Percentiles rank a stretch among this genome's conserved stretches.
phyloP scores from a whole-genome alignment of 306 rosid species.

The Quillaja saponaria region DNA sequence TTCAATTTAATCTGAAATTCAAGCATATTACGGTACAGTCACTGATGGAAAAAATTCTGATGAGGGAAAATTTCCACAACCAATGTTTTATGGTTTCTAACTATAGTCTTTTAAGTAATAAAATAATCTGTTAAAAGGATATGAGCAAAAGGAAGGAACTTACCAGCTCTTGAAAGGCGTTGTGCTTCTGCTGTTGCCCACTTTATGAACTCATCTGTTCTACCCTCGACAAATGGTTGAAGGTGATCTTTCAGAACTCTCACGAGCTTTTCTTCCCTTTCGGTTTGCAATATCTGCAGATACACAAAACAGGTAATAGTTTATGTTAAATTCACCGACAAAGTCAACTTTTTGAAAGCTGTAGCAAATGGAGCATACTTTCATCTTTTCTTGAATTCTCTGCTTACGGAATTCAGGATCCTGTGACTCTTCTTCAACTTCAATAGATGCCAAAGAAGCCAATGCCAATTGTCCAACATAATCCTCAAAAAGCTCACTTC shows the following conservation, averaged over 20 bases:
- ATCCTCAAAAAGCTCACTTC: conserved; percentile 86
- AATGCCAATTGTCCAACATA: conserved; percentile 85
- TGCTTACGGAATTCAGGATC: conserved; percentile 61
- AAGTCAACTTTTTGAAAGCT: neutral
- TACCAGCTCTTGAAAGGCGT: conserved; percentile 78
- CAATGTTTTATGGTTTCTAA: too few relatives aligned
- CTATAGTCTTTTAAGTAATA: too few relatives aligned
- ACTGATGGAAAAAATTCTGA: too few relatives aligned
- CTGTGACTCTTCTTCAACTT: conserved; percentile 50
- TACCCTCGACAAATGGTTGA: conserved; percentile 72
- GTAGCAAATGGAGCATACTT: conserved; percentile 36
- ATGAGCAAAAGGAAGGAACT: neutral
- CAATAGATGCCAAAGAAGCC: conserved; percentile 68
- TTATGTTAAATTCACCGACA: conserved; percentile 14
- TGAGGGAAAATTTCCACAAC: too few relatives aligned
- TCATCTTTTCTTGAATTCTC: conserved; percentile 66
- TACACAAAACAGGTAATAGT: conserved; percentile 25
- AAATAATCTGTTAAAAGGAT: too few relatives aligned
- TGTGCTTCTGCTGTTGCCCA: conserved; percentile 79
- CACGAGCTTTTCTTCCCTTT: conserved; percentile 74
- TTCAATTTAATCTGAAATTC: too few relatives aligned
- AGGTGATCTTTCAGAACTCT: conserved; percentile 57
- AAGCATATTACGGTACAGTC: too few relatives aligned
- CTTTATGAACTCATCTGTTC: conserved; percentile 59
- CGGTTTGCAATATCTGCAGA: conserved; percentile 68